Evolutionary conservation across 164 flowering plant species (phyloP).

Genomic region (Nymphaea colorata): DNA sequence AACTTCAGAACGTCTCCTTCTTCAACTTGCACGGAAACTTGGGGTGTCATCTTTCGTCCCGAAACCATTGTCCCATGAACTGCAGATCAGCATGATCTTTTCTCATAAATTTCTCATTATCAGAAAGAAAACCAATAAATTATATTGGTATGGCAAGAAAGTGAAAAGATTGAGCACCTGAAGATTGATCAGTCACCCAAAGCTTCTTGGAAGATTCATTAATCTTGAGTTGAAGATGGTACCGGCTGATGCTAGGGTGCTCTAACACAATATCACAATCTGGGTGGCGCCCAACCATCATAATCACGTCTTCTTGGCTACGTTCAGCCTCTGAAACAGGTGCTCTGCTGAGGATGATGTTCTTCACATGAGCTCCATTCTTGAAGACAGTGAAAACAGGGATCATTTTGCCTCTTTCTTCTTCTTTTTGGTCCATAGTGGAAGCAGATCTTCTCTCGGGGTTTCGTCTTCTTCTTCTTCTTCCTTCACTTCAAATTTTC

Average conservation of each 20-base stretch:
- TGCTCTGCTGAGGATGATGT: slow-evolving; percentile 56
- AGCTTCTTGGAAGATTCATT: slow-evolving; percentile 36
- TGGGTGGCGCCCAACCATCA: slow-evolving; percentile 82
- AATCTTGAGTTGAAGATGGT: slow-evolving; percentile 63
- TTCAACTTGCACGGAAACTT: slow-evolving; percentile 31
- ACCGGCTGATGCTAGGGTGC: slow-evolving; percentile 94
- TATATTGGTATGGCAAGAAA: background rate
- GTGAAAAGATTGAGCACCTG: slow-evolving; percentile 35
- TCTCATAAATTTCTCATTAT: background rate
- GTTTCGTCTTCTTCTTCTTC: no score
- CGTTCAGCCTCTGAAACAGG: slow-evolving; percentile 2
- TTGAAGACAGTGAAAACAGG: slow-evolving; percentile 79
- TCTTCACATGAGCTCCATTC: slow-evolving; percentile 69
- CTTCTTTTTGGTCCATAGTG: background rate
- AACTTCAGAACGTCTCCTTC: slow-evolving; percentile 69
- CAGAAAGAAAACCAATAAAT: background rate
- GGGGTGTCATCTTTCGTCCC: slow-evolving; percentile 51
- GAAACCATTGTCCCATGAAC: slow-evolving; percentile 93
- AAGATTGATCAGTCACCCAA: slow-evolving; percentile 53
- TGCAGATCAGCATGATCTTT: slow-evolving; percentile 6
- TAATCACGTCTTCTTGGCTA: slow-evolving; percentile 17
- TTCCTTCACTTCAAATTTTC: no score
- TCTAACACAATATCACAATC: slow-evolving; percentile 70
- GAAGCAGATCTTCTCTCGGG: background rate
- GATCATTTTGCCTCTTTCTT: slow-evolving; percentile 28